A percentile compares a stretch with the other conserved stretches of the same genome.
These are phyloP conservation scores for Davidsoniella virescens DNA, from an alignment of 2,329 filamentous ascomycete species.

Conservation along the genomic window DNA sequence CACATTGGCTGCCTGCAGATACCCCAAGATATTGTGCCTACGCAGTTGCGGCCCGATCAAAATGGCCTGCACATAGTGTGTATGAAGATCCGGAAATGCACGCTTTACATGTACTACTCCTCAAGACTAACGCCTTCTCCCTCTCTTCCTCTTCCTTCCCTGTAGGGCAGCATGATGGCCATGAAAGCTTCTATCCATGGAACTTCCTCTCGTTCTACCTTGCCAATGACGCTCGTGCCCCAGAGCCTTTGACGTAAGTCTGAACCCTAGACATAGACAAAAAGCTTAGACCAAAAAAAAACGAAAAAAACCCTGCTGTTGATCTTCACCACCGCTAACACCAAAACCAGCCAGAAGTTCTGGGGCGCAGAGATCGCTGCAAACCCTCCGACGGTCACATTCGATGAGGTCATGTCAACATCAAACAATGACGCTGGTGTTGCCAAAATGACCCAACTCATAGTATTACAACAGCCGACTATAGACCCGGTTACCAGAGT, in stretches of 20 bases:
- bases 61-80: slow-evolving; percentile 22
- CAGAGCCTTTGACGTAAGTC: slow-evolving; percentile 22
- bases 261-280: too few species aligned
- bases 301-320: background rate
- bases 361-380: slow-evolving; percentile 23
- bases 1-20: slow-evolving; percentile 18
- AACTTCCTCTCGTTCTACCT: slow-evolving; percentile 40
- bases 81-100: slow-evolving; percentile 13
- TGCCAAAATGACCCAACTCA: slow-evolving; percentile 43
- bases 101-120: background rate
- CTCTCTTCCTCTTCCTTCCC: background rate
- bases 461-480: slow-evolving; percentile 33
- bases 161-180: slow-evolving; percentile 50
- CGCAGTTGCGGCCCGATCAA: slow-evolving; percentile 17
- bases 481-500: background rate
- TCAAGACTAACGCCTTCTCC: slow-evolving; percentile 3
- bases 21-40: slow-evolving; percentile 19
- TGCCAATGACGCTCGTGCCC: slow-evolving; percentile 18
- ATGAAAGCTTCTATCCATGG: slow-evolving; percentile 51
- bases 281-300: background rate
- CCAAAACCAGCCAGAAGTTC: slow-evolving; percentile 11
- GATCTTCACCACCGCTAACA: background rate
- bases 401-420: slow-evolving; percentile 40
- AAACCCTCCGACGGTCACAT: slow-evolving; percentile 42
- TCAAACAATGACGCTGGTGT: slow-evolving; percentile 36